A percentile compares a stretch with the other conserved stretches of the same genome.
phyloP scores from a whole-genome alignment of 192 early-diverging fungal species.

The Spizellomyces punctatus region DNA sequence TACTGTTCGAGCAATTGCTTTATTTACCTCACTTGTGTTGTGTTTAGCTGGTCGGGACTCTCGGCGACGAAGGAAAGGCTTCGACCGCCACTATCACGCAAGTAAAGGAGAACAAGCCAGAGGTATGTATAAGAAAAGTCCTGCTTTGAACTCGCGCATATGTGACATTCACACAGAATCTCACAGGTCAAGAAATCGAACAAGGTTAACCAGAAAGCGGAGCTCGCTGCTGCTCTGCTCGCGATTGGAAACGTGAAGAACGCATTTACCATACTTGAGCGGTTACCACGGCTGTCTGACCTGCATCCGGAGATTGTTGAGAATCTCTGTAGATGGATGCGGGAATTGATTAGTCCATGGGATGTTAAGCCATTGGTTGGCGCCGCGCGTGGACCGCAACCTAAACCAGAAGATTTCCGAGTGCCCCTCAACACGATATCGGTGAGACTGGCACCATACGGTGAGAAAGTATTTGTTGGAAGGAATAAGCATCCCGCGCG shows the following conservation, averaged over 20 bases:
- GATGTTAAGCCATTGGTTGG: conserved; percentile 38
- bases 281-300: conserved; percentile 52
- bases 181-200: conserved; percentile 15
- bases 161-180: background rate
- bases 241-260: conserved; percentile 63
- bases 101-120: background rate
- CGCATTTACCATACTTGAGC: conserved; percentile 54
- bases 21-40: background rate
- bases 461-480: conserved; percentile 32
- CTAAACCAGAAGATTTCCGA: conserved; percentile 9
- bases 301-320: conserved; percentile 64
- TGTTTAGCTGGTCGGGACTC: conserved; percentile 38
- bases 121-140: background rate
- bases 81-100: conserved; percentile 13
- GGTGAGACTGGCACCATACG: conserved; percentile 10
- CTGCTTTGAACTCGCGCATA: conserved; percentile 16
- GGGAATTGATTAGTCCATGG: conserved; percentile 58
- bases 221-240: conserved; percentile 60
- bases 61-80: conserved; percentile 39
- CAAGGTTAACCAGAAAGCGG: conserved; percentile 65
- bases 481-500: conserved; percentile 19
- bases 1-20: background rate
- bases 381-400: conserved; percentile 3
- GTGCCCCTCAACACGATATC: conserved; percentile 37
- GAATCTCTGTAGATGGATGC: conserved; percentile 61